These are phyloP conservation scores for Aureoboletus auriporus DNA, from an alignment of 768 basidiomycete species.

Conservation along the genomic window DNA sequence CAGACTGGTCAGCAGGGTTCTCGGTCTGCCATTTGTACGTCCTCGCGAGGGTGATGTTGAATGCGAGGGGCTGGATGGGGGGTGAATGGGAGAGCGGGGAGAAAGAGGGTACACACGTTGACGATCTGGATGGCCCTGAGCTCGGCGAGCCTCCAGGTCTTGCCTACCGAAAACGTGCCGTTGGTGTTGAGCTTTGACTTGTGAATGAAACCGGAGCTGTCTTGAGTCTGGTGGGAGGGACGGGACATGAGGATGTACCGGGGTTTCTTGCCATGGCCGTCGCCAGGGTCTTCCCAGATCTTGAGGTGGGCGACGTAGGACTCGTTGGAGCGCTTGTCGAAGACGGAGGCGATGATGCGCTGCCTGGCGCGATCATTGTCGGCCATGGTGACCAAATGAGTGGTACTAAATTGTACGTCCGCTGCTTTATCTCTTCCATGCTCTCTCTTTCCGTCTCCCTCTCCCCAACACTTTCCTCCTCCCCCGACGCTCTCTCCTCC, in stretches of 20 bases:
- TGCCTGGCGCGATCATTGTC: constrained; percentile 52
- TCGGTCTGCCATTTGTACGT: constrained; percentile 92
- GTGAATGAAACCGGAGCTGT: constrained; percentile 74
- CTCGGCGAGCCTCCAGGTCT: constrained; percentile 89
- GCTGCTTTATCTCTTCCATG: constrained; percentile 11
- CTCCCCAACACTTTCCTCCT: constrained; percentile 31
- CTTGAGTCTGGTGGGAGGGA: constrained; percentile 62
- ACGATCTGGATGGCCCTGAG: constrained; percentile 75
- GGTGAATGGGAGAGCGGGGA: constrained; percentile 18
- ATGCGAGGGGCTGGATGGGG: constrained; percentile 48
- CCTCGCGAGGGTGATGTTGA: constrained; percentile 84
- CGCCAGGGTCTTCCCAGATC: constrained; percentile 86
- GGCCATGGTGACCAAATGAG: constrained; percentile 28
- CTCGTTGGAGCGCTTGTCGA: constrained; percentile 73
- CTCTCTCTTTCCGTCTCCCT: constrained; percentile 11
- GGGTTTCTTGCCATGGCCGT: constrained; percentile 73
- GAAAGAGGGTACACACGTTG: constrained; percentile 47
- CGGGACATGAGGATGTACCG: constrained; percentile 89
- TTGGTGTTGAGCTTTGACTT: constrained; percentile 97
- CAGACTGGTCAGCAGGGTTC: constrained; percentile 60
- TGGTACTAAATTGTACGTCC: background rate
- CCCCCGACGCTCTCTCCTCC: constrained; percentile 27
- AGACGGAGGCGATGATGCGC: constrained; percentile 80
- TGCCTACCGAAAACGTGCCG: constrained; percentile 92
- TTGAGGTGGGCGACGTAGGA: constrained; percentile 86